Conservation (phyloP, 1,139 yeast genomes). For the Pichia sp. region DNA sequence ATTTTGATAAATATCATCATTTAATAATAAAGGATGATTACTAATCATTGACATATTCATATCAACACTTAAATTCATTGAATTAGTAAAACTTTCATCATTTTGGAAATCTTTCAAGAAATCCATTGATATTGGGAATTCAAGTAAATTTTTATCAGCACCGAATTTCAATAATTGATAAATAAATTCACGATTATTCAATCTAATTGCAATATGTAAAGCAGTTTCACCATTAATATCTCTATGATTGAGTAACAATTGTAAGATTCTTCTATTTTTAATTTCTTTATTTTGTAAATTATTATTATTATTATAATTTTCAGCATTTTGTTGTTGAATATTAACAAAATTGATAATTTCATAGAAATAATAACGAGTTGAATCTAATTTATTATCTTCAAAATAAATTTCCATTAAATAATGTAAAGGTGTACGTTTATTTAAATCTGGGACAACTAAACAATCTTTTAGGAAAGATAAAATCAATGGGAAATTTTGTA, state of each 20-base stretch:
- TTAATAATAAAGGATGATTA: background rate
- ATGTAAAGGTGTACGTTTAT: slow-evolving; percentile 68
- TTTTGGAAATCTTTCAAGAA: slow-evolving; percentile 22
- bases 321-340: slow-evolving; percentile 26
- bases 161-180: slow-evolving; percentile 30
- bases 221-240: slow-evolving; percentile 67
- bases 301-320: slow-evolving; percentile 19
- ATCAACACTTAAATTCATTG: slow-evolving; percentile 1
- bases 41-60: background rate
- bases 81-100: slow-evolving; percentile 9
- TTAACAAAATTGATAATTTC: slow-evolving; percentile 30
- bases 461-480: slow-evolving; percentile 66
- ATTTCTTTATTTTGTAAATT: slow-evolving; percentile 3
- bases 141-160: slow-evolving; percentile 32
- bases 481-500: slow-evolving; percentile 65
- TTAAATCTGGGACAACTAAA: slow-evolving; percentile 61
- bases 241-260: slow-evolving; percentile 59
- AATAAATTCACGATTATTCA: slow-evolving; percentile 33
- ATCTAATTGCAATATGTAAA: slow-evolving; percentile 52
- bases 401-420: slow-evolving; percentile 59
- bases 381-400: slow-evolving; percentile 38
- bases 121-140: slow-evolving; percentile 18
- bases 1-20: background rate
- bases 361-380: slow-evolving; percentile 34
- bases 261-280: slow-evolving; percentile 35